These are phyloP conservation scores for Nicotiana obtusifolia DNA, from an alignment of 257 asterid genomes.

Conservation along the genomic window DNA sequence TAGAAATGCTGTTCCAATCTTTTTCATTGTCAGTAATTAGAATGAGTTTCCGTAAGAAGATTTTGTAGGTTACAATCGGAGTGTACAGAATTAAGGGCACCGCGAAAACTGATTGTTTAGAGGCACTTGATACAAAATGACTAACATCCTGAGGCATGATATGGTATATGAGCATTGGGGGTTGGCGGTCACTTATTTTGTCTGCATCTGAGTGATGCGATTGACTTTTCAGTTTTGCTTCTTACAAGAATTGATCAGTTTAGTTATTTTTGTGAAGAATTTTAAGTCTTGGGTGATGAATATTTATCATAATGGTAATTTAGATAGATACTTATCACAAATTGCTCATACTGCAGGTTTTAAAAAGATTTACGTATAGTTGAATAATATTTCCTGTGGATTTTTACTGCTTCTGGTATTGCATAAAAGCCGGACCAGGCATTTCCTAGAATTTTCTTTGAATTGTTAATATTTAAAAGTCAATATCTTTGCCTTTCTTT, in stretches of 20 bases:
- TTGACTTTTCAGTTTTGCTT: not conserved
- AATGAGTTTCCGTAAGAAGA: not conserved
- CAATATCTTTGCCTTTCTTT: not conserved
- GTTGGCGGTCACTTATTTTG: not conserved
- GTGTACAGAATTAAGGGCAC: not conserved
- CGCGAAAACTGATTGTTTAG: not conserved
- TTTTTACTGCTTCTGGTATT: not conserved
- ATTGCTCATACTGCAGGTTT: not conserved
- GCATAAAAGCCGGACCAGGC: not conserved
- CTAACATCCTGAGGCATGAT: not conserved
- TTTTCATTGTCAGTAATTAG: not conserved
- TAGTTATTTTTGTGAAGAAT: not conserved
- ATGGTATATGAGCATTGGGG: not conserved
- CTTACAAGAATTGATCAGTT: not conserved
- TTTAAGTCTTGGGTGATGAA: not conserved
- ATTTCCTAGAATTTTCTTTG: not conserved
- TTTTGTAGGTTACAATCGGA: not conserved
- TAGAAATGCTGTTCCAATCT: not conserved
- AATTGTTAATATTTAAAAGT: not conserved
- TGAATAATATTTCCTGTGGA: not conserved
- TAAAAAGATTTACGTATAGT: not conserved
- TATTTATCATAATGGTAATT: not conserved
- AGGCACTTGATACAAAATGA: not conserved
- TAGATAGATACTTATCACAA: not conserved
- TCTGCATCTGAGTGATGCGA: not conserved